A percentile compares a stretch with the other conserved stretches of the same genome.
These are phyloP conservation scores for Mrakiaceae sp. DNA, from an alignment of 1,284 basidiomycete species.

Conservation along the genomic window DNA sequence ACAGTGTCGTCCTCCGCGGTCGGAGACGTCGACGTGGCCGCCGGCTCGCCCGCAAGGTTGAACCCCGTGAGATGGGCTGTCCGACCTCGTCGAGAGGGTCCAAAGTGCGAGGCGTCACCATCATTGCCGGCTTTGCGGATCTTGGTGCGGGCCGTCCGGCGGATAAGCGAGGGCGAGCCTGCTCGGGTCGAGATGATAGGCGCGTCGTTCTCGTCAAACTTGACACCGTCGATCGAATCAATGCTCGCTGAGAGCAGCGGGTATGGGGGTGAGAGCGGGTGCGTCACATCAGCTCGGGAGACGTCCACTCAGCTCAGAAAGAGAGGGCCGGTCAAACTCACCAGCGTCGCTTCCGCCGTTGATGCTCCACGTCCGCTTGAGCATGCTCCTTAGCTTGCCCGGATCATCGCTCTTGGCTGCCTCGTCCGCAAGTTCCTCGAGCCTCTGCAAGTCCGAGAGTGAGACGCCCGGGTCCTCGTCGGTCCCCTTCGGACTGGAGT, in stretches of 20 bases:
- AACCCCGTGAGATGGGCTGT: slow-evolving; percentile 19
- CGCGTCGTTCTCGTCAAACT: slow-evolving; percentile 62
- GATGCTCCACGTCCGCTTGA: slow-evolving; percentile 78
- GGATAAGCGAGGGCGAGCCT: slow-evolving; percentile 60
- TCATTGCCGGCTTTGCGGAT: slow-evolving; percentile 76
- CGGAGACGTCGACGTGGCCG: background rate
- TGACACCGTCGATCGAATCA: slow-evolving; percentile 19
- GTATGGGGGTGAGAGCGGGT: background rate
- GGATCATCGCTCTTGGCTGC: slow-evolving; percentile 74
- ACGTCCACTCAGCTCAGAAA: background rate
- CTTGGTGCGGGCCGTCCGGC: slow-evolving; percentile 84
- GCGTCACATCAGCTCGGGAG: background rate
- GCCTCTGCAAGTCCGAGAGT: slow-evolving; percentile 78
- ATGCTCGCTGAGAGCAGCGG: slow-evolving; percentile 5
- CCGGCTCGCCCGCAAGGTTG: background rate
- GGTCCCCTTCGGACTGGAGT: slow-evolving; percentile 42
- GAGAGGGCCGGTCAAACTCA: background rate
- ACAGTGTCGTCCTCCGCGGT: background rate
- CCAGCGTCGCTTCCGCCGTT: slow-evolving; percentile 37
- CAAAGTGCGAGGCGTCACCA: slow-evolving; percentile 68
- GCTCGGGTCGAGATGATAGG: slow-evolving; percentile 82
- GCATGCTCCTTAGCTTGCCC: slow-evolving; percentile 62
- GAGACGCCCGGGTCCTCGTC: slow-evolving; percentile 58
- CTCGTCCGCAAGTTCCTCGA: slow-evolving; percentile 85
- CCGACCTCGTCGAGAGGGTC: slow-evolving; percentile 35